Evolutionary conservation across 306 rosid genomes (phyloP), one percentile per base, ranked within the genome.

Genomic region (Vachellia collinsii): DNA sequence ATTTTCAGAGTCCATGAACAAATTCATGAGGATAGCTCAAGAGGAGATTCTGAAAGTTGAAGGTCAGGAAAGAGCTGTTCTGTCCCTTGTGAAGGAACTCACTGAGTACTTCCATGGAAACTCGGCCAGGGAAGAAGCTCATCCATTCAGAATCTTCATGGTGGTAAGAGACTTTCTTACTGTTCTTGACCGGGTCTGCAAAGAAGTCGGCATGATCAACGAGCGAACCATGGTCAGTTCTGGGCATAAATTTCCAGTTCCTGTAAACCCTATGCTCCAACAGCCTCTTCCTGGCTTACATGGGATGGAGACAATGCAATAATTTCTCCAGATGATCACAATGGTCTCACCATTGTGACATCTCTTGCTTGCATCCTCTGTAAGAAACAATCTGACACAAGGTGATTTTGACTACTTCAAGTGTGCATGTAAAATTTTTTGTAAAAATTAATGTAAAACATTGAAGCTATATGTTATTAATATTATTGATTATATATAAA

Each of bases 91-190:
- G 83, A 95, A 92, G 88, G 99, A 95, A 88, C 92, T 95, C 44
- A 93, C 99, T 0, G 98, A 93, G 85, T 95, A 95, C 77, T 95
- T 95, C 86, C 99, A 95, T 62, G 99, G 99, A 41, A 87, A 95
- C 89, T 90, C 91, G 9, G 81, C 99, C 0, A 95, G 87, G 82
- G 99, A 93, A 93, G 99, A 93, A 83, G 98, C 99, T 86, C 98
- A 95, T 85, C 99, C 99, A 0, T 93, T 93, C 68, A 86, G 99
- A 88, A 95, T 95, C 78, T 95, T 93, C 89, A 72, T 87, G 92
- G 98, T 95, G 68, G 99, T 95, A 48, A 85, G 99, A 81, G 98
- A 95, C 85, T 93, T 95, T 54, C 88, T 95, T 14, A 62, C 84
- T 0, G 80, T 87, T 75, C 94, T 95, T 8, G 99, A 95, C 25